phyloP scores from a whole-genome alignment of 78 protist species.

The Bodo saltans region DNA sequence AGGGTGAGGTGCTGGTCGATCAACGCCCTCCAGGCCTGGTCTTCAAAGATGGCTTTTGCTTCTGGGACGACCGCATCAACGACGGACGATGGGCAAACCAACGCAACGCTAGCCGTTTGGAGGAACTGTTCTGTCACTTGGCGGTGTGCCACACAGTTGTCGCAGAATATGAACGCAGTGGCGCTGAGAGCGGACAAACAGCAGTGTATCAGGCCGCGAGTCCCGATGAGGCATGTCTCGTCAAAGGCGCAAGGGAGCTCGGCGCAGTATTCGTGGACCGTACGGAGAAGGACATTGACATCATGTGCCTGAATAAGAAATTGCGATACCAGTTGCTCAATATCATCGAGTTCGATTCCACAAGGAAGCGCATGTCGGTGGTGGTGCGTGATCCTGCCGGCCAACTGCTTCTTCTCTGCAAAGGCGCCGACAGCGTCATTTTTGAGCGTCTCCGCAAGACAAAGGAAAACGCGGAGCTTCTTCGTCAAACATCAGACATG shows the following conservation, averaged over 20 bases:
- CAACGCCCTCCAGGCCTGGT: not conserved
- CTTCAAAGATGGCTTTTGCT: not conserved
- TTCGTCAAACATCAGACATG: not conserved
- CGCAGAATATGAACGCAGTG: not conserved
- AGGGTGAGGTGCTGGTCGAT: not conserved
- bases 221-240: constrained; percentile 86
- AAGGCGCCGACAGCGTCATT: constrained; percentile 62
- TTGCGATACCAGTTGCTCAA: not conserved
- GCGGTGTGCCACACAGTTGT: constrained; percentile 20
- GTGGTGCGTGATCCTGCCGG: constrained; percentile 40
- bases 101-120: not conserved
- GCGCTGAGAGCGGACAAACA: not conserved
- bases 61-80: not conserved
- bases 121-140: not conserved
- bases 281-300: not conserved
- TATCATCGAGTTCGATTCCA: constrained; percentile 43
- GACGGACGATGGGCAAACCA: not conserved
- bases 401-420: constrained; percentile 12
- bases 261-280: constrained; percentile 35
- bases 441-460: not conserved
- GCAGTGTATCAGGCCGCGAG: constrained; percentile 64
- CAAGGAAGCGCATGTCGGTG: constrained; percentile 66
- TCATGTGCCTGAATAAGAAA: not conserved
- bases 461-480: not conserved
- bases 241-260: constrained; percentile 53